Conservation (phyloP, 495 filamentous ascomycete genomes). For the Bryoglossum gracile region DNA sequence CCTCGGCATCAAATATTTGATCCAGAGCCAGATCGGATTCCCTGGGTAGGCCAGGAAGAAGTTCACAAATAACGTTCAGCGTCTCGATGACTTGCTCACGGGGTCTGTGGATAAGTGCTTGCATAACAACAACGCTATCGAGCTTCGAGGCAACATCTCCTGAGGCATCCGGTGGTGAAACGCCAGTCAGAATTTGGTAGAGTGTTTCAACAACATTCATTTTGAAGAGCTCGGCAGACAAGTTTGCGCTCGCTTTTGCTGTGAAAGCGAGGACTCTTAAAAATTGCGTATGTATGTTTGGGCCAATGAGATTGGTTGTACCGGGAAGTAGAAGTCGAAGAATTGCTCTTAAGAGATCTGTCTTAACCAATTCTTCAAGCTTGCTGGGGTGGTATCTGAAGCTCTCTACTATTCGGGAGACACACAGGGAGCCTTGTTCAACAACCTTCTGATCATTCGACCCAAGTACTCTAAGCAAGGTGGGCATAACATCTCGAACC, state of each 20-base stretch:
- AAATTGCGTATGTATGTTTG: constrained; percentile 96
- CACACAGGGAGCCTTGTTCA: constrained; percentile 92
- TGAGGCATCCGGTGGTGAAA: constrained; percentile 76
- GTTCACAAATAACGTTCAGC: constrained; percentile 94
- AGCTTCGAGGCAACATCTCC: constrained; percentile 84
- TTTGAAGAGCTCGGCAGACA: constrained; percentile 88
- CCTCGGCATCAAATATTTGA: constrained; percentile 28
- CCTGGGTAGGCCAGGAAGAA: constrained; percentile 63
- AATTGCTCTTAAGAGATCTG: constrained; percentile 77
- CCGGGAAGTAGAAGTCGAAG: constrained; percentile 88
- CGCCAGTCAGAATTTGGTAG: constrained; percentile 94
- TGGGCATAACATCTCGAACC: constrained; percentile 91
- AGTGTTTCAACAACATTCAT: constrained; percentile 97
- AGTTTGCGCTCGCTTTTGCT: constrained; percentile 74
- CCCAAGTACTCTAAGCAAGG: constrained; percentile 75
- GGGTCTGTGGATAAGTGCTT: constrained; percentile 93
- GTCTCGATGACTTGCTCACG: constrained; percentile 96
- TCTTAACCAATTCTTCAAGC: constrained; percentile 84
- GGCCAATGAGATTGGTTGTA: constrained; percentile 90
- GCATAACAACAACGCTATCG: constrained; percentile 97
- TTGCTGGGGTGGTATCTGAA: constrained; percentile 82
- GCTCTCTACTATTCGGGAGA: constrained; percentile 94
- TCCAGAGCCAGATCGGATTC: constrained; percentile 44
- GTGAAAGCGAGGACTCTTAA: constrained; percentile 82
- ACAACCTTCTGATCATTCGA: constrained; percentile 96